Percentiles rank a stretch among this genome's conserved stretches.
Evolutionary conservation across 2,329 filamentous ascomycete genomes (phyloP).

Genomic region (Talaromyces sp.): DNA sequence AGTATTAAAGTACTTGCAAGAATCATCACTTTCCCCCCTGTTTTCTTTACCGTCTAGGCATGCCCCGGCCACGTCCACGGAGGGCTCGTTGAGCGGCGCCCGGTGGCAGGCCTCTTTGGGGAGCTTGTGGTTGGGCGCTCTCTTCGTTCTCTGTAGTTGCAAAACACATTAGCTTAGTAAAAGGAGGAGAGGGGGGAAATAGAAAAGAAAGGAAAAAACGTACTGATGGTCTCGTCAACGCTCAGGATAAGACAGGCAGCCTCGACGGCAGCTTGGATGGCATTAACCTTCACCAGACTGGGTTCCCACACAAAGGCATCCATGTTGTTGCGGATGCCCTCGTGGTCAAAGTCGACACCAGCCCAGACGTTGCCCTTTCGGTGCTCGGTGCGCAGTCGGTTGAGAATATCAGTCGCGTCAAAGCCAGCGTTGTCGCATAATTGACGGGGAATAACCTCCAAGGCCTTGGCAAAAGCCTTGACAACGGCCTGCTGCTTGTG

Average conservation of each 20-base stretch:
- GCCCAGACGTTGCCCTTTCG: constrained; percentile 90
- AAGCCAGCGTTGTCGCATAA: constrained; percentile 98
- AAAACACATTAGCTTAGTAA: background rate
- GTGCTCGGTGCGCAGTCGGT: constrained; percentile 93
- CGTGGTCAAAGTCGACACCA: constrained; percentile 88
- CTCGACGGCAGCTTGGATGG: constrained; percentile 91
- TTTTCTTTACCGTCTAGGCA: constrained; percentile 68
- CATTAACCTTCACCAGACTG: constrained; percentile 91
- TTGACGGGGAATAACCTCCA: constrained; percentile 94
- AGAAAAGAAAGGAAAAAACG: constrained; percentile 19
- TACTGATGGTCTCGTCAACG: constrained; percentile 95
- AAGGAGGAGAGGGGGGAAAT: background rate
- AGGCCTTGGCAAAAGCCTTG: constrained; percentile 94
- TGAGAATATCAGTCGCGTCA: constrained; percentile 95
- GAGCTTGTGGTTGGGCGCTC: constrained; percentile 76
- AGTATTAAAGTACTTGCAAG: background rate
- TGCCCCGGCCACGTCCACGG: constrained; percentile 76
- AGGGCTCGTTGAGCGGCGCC: constrained; percentile 86
- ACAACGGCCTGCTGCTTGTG: constrained; percentile 97
- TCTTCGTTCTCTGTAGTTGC: constrained; percentile 71
- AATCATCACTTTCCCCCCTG: constrained; percentile 4
- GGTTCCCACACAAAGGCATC: constrained; percentile 97
- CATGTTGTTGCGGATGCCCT: constrained; percentile 92
- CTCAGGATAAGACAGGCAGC: constrained; percentile 91
- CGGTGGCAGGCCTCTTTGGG: constrained; percentile 66